A percentile compares a stretch with the other conserved stretches of the same genome.
phyloP scores from a whole-genome alignment of 2,329 filamentous ascomycete species.

The Leptographium procerum region DNA sequence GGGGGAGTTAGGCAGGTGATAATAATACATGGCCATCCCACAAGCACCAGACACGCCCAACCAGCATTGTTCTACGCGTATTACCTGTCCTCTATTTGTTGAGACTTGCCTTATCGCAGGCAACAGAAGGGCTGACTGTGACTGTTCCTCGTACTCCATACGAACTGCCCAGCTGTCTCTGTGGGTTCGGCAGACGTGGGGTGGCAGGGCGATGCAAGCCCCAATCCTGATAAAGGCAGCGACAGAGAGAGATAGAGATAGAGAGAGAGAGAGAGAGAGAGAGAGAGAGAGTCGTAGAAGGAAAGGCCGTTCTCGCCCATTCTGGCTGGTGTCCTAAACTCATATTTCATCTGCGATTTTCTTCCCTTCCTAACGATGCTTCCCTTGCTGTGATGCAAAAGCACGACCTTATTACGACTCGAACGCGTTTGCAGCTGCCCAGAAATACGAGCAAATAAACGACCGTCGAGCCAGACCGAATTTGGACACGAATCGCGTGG shows the following conservation, averaged over 20 bases:
- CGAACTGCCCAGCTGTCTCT: not conserved
- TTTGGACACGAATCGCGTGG: not conserved
- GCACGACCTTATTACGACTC: not conserved
- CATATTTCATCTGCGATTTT: not conserved
- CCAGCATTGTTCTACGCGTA: not conserved
- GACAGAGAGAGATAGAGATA: no score
- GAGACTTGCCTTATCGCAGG: not conserved
- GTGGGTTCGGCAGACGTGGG: not conserved
- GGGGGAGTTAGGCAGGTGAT: not conserved
- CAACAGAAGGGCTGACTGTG: no score
- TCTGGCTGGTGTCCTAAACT: no score
- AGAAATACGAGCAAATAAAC: no score
- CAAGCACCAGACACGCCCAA: not conserved
- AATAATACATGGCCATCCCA: not conserved
- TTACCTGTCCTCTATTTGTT: not conserved
- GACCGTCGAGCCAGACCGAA: not conserved
- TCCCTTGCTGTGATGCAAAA: no score
- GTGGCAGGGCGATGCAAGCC: not conserved
- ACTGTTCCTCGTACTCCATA: not conserved
- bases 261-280: no score
- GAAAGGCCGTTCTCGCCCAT: no score
- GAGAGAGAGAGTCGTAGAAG: no score
- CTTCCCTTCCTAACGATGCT: not conserved
- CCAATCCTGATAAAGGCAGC: not conserved
- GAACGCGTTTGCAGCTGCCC: no score